phyloP scores from a whole-genome alignment of 1,284 basidiomycete species.

The Microstroma glucosiphilum region DNA sequence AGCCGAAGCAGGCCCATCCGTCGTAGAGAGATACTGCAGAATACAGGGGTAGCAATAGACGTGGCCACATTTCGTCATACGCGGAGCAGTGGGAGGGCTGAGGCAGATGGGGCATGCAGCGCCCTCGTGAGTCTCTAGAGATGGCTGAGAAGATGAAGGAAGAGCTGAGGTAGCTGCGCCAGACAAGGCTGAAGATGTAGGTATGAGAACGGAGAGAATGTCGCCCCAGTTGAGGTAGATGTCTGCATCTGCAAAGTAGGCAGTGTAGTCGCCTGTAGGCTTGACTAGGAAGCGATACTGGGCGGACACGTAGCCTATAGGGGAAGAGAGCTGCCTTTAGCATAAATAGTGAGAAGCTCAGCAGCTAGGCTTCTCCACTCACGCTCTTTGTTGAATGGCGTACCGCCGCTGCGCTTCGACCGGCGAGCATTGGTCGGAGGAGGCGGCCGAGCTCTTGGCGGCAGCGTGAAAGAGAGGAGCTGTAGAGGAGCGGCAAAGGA shows the following conservation, averaged over 20 bases:
- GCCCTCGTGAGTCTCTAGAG: conserved; percentile 56
- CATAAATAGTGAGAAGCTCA: neutral
- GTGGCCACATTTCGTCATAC: conserved; percentile 97
- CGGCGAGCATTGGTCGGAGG: conserved; percentile 23
- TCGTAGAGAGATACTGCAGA: conserved; percentile 66
- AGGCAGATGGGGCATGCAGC: conserved; percentile 91
- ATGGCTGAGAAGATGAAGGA: conserved; percentile 19
- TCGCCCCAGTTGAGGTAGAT: conserved; percentile 59
- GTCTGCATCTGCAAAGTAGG: conserved; percentile 44
- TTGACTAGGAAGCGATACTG: conserved; percentile 50
- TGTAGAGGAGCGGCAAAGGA: conserved; percentile 10
- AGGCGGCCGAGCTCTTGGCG: conserved; percentile 40
- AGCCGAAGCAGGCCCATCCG: conserved; percentile 5
- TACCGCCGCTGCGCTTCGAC: conserved; percentile 21
- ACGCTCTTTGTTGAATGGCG: conserved; percentile 48
- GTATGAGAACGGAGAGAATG: conserved; percentile 88
- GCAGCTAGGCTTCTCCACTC: conserved; percentile 1
- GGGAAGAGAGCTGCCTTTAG: neutral
- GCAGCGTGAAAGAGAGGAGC: conserved; percentile 46
- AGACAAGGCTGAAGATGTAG: conserved; percentile 57
- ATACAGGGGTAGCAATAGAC: conserved; percentile 56
- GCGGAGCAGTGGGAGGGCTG: conserved; percentile 76
- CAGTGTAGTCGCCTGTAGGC: conserved; percentile 46
- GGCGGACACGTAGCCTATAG: conserved; percentile 41
- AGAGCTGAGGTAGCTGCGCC: conserved; percentile 19